Conservation (phyloP, 441 rosid species). For the Brassica hybrid region DNA sequence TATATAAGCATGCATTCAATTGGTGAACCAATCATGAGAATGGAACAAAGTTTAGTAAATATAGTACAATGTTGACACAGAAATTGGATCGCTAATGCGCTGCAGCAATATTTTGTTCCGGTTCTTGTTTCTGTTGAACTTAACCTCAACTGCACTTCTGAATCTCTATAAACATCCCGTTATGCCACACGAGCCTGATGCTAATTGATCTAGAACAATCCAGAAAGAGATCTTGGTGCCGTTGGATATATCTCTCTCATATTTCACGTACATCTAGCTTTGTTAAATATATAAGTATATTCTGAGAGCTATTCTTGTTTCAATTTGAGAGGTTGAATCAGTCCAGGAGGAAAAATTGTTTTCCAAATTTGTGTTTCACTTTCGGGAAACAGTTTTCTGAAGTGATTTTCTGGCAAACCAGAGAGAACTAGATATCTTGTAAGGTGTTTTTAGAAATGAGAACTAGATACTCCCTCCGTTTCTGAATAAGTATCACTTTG, state of each 20-base stretch:
- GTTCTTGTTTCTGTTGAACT: neutral
- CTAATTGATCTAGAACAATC: neutral
- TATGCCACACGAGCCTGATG: neutral
- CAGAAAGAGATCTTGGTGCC: constrained; percentile 1
- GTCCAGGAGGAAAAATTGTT: neutral
- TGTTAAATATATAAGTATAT: neutral
- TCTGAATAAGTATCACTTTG: no score
- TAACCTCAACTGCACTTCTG: neutral
- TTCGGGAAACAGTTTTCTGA: neutral
- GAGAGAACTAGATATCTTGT: neutral
- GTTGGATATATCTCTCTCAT: neutral
- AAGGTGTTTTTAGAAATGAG: neutral
- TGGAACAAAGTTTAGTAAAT: neutral
- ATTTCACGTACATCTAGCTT: neutral
- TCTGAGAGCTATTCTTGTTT: neutral
- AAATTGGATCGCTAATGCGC: neutral
- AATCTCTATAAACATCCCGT: constrained; percentile 2
- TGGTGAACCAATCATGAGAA: neutral
- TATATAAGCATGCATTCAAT: neutral
- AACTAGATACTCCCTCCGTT: no score
- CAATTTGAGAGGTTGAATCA: neutral
- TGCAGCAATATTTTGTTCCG: neutral
- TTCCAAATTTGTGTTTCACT: neutral
- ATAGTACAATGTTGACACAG: neutral
- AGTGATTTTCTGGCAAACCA: neutral